Evolutionary conservation across 345 rosid genomes (phyloP).

Genomic region (Sapria himalayana): DNA sequence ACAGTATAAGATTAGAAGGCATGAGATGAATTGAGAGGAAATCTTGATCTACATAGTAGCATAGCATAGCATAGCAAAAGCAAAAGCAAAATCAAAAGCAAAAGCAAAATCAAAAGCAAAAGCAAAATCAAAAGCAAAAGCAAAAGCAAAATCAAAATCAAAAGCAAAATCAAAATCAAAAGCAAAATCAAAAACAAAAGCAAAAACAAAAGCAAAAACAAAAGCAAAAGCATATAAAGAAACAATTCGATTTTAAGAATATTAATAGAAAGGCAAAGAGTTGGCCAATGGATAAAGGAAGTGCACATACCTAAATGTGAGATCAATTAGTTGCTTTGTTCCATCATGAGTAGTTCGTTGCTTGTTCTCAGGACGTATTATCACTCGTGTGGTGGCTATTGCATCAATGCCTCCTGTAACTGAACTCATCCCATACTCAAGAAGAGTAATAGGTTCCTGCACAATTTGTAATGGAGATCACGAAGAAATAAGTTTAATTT

Average conservation of each 20-base stretch:
- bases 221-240: neutral
- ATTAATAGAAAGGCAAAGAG: too few species aligned
- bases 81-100: too few species aligned
- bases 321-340: conserved; percentile 34
- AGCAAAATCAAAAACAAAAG: neutral
- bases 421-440: conserved; percentile 70
- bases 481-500: neutral
- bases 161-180: too few species aligned
- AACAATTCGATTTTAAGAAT: too few species aligned
- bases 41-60: too few species aligned
- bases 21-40: too few species aligned
- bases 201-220: neutral
- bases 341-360: conserved; percentile 25
- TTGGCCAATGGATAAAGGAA: too few species aligned
- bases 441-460: conserved; percentile 56
- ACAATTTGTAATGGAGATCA: neutral
- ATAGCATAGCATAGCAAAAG: too few species aligned
- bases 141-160: too few species aligned
- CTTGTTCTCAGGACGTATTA: conserved; percentile 42
- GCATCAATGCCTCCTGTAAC: conserved; percentile 96
- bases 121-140: too few species aligned
- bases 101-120: too few species aligned
- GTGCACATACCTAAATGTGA: conserved; percentile 49
- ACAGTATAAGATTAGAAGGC: too few species aligned
- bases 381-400: conserved; percentile 82